A percentile compares a stretch with the other conserved stretches of the same genome.
Evolutionary conservation across 2,329 filamentous ascomycete species (phyloP).

Genomic region (Rutstroemia sydowiana): DNA sequence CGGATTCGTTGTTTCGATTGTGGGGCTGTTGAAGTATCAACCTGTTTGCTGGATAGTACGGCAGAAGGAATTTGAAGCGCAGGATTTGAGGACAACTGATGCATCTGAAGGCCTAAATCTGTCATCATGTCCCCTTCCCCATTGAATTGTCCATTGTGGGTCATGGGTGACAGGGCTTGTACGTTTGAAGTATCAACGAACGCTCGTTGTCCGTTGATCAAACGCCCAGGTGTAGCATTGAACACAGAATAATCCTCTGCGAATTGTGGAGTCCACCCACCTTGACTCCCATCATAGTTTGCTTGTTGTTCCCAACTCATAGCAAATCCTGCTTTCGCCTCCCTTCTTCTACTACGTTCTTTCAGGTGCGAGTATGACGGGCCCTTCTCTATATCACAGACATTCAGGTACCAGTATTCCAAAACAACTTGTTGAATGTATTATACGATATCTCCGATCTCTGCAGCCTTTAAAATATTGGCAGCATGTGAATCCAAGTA

Average conservation of each 20-base stretch:
- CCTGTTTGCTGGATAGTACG: conserved; percentile 39
- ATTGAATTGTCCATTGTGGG: conserved; percentile 44
- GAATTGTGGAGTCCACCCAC: conserved; percentile 53
- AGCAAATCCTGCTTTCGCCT: conserved; percentile 39
- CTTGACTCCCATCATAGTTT: conserved; percentile 40
- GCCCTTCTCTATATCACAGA: conserved; percentile 5
- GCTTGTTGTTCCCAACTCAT: conserved; percentile 55
- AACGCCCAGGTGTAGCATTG: conserved; percentile 54
- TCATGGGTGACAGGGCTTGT: conserved; percentile 14
- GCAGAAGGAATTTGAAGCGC: conserved; percentile 51
- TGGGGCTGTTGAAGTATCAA: conserved; percentile 50
- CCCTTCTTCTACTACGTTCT: neutral
- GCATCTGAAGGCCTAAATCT: conserved; percentile 54
- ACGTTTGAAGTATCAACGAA: conserved; percentile 25
- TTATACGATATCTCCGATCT: neutral
- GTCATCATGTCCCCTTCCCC: conserved; percentile 38
- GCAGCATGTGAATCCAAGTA: neutral
- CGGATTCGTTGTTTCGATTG: conserved; percentile 22
- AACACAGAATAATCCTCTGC: conserved; percentile 60
- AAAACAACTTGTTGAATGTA: neutral
- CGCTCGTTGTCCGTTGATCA: conserved; percentile 30
- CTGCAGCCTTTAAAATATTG: neutral
- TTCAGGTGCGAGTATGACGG: conserved; percentile 1
- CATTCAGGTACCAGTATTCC: conserved; percentile 2
- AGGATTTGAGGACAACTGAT: conserved; percentile 48